A percentile compares a stretch with the other conserved stretches of the same genome.
These are phyloP conservation scores for Catunica adiposa DNA, from an alignment of 2,329 filamentous ascomycete genomes.

Conservation along the genomic window DNA sequence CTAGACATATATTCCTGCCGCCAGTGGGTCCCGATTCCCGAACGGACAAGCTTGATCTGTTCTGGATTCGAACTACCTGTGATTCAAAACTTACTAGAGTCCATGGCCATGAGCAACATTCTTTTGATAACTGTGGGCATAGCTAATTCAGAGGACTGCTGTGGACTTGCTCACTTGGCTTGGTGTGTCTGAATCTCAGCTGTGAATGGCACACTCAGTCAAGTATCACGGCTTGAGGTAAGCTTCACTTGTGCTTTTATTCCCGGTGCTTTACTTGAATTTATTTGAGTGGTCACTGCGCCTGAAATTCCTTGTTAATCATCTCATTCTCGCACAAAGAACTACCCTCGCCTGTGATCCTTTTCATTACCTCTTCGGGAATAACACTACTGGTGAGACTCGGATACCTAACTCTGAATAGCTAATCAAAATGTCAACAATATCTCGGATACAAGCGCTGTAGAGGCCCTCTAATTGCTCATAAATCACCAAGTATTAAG, in stretches of 20 bases:
- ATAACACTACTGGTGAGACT: conserved; percentile 3
- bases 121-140: not conserved
- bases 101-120: not conserved
- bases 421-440: not conserved
- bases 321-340: conserved; percentile 1
- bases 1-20: not conserved
- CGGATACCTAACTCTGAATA: not conserved
- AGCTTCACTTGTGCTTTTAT: too few species aligned
- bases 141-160: too few species aligned
- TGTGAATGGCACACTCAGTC: too few species aligned
- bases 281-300: not conserved
- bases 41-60: not conserved
- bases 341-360: not conserved
- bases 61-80: not conserved
- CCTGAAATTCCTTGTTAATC: not conserved
- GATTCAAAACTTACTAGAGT: not conserved
- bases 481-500: too few species aligned
- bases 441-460: not conserved
- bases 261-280: not conserved
- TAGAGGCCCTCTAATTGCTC: too few species aligned
- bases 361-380: conserved; percentile 10
- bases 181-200: too few species aligned
- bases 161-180: too few species aligned
- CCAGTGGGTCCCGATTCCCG: not conserved
- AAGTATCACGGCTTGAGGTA: too few species aligned